Conservation (phyloP, 208 protist genomes). For the Strigomonas culicis region DNA sequence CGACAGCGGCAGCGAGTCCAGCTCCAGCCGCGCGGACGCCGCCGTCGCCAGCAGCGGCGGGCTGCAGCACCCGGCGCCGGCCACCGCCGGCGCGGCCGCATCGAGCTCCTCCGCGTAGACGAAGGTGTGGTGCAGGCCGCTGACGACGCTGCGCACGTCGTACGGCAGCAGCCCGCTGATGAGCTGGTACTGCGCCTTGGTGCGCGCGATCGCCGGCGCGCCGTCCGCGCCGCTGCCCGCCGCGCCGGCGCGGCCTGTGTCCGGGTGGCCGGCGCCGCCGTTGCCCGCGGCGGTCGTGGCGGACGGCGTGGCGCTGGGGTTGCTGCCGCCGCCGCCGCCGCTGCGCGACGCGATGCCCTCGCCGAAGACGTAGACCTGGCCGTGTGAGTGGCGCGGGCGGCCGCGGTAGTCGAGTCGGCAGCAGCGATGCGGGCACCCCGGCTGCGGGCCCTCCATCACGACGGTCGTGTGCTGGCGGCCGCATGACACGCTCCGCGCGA, state of each 20-base stretch:
- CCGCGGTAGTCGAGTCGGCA: constrained; percentile 46
- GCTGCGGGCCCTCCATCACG: constrained; percentile 79
- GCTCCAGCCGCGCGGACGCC: no score
- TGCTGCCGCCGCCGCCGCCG: background rate
- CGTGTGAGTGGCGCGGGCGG: constrained; percentile 27
- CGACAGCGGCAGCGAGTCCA: no score
- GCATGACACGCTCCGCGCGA: constrained; percentile 66
- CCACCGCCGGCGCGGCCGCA: background rate
- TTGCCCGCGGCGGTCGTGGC: background rate
- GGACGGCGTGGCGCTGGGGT: background rate
- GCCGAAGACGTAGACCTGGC: constrained; percentile 76
- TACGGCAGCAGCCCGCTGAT: constrained; percentile 46
- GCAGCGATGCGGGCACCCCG: constrained; percentile 49
- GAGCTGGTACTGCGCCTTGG: constrained; percentile 32
- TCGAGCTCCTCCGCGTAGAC: constrained; percentile 63
- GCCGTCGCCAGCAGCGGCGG: no score
- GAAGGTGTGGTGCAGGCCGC: constrained; percentile 83
- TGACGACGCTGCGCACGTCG: constrained; percentile 62
- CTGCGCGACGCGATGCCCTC: constrained; percentile 19
- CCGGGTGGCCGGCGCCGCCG: background rate
- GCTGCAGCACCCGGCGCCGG: background rate
- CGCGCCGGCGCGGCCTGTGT: background rate
- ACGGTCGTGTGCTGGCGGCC: constrained; percentile 84
- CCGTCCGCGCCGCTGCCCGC: constrained; percentile 5
- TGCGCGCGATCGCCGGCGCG: background rate